Evolutionary conservation across 2,329 filamentous ascomycete genomes (phyloP), one percentile per base, ranked within the genome.

Genomic region (Lecanoromycetidae sp.): DNA sequence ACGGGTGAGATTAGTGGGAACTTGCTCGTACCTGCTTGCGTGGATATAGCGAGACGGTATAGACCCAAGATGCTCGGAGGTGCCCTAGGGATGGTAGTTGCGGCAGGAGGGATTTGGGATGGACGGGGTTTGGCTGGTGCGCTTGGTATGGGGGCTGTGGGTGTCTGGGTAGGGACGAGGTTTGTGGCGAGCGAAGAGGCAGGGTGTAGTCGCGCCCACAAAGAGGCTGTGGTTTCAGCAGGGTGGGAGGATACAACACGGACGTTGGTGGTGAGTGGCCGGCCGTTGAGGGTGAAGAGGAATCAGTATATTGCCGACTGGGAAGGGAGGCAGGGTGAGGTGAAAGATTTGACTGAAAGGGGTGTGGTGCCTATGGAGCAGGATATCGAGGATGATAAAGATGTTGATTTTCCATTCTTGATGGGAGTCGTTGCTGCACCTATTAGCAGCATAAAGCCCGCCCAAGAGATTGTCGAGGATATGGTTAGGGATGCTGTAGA

Each of bases 391-490:
- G 74, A 87, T 46, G 84, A 82, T 1, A 81, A 80, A 46, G 87
- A 94, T 33, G 70, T 94, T 10, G 90, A 95, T 59, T 70, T 84
- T 47, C 90, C 90, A 10, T 87, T 90, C 64, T 62, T 95, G 59
- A 95, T 95, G 90, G 90, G 90, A 1, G 87, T 94, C 68, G 88
- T 95, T 7, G 84, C 87, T 1, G 88, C 84, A 1, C 74, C 80
- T 1, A 84, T 95, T 48, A 64, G 69, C 27, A 78, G 81, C 55
- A 77, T 95, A 50, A 79, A 91, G 69, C 87, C 88, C 0, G 90
- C 90, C 0, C 75, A 70, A 38, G 75, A 81, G 54, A 94, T 96
- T 67, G 80, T 96, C n/a, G 75, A 80, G 51, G 87, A 93, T 55
- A 95, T 96, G 87, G 84, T 94, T 8, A 66, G 68, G 17, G 80